Evolutionary conservation across 2,329 filamentous ascomycete species (phyloP).

Genomic region (Orbilia oligospora): DNA sequence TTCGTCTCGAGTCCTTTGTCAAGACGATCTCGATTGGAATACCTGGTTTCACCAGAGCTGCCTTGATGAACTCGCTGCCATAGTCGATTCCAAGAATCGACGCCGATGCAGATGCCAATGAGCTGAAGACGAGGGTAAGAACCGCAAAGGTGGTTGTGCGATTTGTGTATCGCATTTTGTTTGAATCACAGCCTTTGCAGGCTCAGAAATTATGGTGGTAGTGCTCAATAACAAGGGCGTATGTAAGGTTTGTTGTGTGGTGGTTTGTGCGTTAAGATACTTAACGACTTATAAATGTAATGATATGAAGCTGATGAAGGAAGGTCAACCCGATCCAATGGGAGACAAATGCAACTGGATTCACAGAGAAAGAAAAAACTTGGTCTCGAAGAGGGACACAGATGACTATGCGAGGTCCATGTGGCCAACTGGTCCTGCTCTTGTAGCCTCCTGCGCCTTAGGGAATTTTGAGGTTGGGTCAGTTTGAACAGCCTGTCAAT

Average conservation of each 20-base stretch:
- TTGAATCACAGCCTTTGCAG: constrained; percentile 51
- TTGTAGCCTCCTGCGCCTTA: constrained; percentile 54
- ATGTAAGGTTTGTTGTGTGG: constrained; percentile 2
- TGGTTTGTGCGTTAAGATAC: constrained; percentile 11
- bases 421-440: constrained; percentile 54
- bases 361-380: constrained; percentile 1
- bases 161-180: constrained; percentile 63
- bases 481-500: constrained; percentile 60
- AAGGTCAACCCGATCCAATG: constrained; percentile 56
- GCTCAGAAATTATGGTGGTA: constrained; percentile 34
- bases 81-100: constrained; percentile 93
- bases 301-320: constrained; percentile 27
- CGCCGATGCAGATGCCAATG: constrained; percentile 75
- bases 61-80: constrained; percentile 97
- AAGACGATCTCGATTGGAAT: constrained; percentile 97
- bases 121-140: constrained; percentile 72
- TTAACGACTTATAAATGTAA: neutral
- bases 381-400: constrained; percentile 19
- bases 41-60: constrained; percentile 93
- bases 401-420: constrained; percentile 49
- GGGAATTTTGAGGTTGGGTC: constrained; percentile 30
- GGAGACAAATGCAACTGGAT: constrained; percentile 16
- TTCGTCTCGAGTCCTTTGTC: constrained; percentile 96
- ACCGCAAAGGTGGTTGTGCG: constrained; percentile 70
- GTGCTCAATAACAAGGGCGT: constrained; percentile 31